These are phyloP conservation scores for Udeniomyces megalosporus DNA, from an alignment of 768 basidiomycete genomes.

Conservation along the genomic window DNA sequence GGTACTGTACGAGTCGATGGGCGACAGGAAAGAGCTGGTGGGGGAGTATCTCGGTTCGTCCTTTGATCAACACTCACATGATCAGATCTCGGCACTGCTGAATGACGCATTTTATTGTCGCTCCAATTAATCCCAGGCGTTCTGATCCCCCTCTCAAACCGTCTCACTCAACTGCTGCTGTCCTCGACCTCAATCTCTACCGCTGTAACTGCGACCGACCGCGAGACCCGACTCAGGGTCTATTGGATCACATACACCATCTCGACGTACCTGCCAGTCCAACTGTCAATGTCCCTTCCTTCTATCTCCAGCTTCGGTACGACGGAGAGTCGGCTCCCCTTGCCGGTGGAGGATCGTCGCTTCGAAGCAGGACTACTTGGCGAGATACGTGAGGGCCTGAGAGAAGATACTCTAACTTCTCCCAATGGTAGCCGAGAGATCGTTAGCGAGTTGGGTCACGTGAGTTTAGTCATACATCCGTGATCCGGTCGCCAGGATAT, in stretches of 20 bases:
- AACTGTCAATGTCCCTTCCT: background rate
- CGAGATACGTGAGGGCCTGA: background rate
- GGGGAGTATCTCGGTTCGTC: background rate
- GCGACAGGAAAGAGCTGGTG: background rate
- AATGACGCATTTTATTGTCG: background rate
- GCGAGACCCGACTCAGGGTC: slow-evolving; percentile 7
- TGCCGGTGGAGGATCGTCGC: slow-evolving; percentile 6
- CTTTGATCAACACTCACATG: too few species aligned
- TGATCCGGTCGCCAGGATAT: too few species aligned
- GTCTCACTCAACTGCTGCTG: too few species aligned
- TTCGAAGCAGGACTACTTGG: slow-evolving; percentile 5
- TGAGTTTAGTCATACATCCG: background rate
- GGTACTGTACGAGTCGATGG: slow-evolving; percentile 2
- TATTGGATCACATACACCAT: slow-evolving; percentile 10
- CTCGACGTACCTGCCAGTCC: background rate
- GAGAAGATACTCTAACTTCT: background rate
- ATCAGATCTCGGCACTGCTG: too few species aligned
- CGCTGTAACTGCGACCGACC: background rate
- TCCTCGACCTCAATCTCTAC: background rate
- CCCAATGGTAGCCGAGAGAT: background rate
- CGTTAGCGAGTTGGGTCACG: slow-evolving; percentile 6
- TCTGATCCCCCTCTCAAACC: slow-evolving; percentile 1
- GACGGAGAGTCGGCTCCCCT: slow-evolving; percentile 4
- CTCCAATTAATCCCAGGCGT: background rate
- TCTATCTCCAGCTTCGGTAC: background rate